phyloP scores from a whole-genome alignment of 371 early-diverging fungal species.

The Mortierella sp. region DNA sequence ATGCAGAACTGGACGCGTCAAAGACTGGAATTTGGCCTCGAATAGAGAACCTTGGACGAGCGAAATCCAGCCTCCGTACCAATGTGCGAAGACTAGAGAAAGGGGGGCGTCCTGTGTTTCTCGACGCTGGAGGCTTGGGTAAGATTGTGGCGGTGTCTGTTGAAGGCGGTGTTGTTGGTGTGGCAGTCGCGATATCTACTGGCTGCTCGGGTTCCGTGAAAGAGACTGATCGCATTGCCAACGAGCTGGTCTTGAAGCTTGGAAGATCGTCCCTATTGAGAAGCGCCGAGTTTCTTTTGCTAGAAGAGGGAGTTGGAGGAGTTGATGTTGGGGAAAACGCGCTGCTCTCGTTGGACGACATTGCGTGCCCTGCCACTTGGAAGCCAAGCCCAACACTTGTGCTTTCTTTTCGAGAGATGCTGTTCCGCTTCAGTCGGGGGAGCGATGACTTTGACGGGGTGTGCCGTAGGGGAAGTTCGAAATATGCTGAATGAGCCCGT shows the following conservation, averaged over 20 bases:
- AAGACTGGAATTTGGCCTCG: slow-evolving; percentile 36
- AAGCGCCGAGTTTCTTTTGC: slow-evolving; percentile 23
- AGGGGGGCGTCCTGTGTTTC: slow-evolving; percentile 15
- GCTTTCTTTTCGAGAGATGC: slow-evolving; percentile 19
- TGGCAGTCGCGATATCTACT: background rate
- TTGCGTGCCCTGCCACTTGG: background rate
- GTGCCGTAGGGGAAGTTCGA: slow-evolving; percentile 34
- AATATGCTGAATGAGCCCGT: slow-evolving; percentile 34
- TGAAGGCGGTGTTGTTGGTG: background rate
- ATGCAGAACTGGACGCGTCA: background rate
- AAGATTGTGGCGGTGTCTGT: background rate
- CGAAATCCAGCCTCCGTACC: slow-evolving; percentile 27
- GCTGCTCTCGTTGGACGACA: slow-evolving; percentile 8
- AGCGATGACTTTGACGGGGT: slow-evolving; percentile 41
- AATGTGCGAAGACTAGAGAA: slow-evolving; percentile 38
- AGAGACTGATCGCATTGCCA: slow-evolving; percentile 42
- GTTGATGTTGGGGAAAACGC: slow-evolving; percentile 14
- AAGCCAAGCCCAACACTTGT: background rate
- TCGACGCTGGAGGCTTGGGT: background rate
- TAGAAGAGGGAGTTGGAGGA: slow-evolving; percentile 30
- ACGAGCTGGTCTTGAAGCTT: slow-evolving; percentile 27
- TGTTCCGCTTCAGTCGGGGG: slow-evolving; percentile 40
- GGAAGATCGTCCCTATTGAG: slow-evolving; percentile 34
- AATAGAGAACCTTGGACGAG: slow-evolving; percentile 24
- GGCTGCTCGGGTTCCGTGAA: slow-evolving; percentile 29